Evolutionary conservation across 495 filamentous ascomycete species (phyloP).

Genomic region (Viridothelium virens): DNA sequence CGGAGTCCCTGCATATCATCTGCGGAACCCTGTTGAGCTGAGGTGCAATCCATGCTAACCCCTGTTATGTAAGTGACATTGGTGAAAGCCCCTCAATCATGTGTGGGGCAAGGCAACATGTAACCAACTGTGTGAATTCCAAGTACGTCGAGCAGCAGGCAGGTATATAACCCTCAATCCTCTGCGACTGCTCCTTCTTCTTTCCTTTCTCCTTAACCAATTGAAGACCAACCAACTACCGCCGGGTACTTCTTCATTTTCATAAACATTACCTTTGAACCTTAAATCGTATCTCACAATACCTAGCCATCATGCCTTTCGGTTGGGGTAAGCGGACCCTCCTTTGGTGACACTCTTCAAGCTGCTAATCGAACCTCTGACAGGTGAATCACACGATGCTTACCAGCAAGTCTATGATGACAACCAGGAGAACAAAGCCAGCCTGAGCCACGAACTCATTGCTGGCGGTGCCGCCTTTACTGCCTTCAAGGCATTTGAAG

Average conservation of each 20-base stretch:
- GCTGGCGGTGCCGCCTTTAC: constrained; percentile 72
- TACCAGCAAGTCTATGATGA: constrained; percentile 56
- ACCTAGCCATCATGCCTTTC: constrained; percentile 31
- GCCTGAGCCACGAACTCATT: constrained; percentile 64
- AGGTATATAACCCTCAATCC: background rate
- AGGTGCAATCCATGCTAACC: background rate
- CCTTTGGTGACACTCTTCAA: background rate
- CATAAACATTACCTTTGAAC: too few relatives aligned
- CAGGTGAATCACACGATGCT: constrained; percentile 38
- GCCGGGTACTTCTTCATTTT: too few relatives aligned
- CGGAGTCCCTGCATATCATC: constrained; percentile 1
- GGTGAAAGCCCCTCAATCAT: background rate
- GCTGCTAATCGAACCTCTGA: background rate
- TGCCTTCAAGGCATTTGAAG: constrained; percentile 73
- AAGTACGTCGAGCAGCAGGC: background rate
- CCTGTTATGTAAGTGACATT: background rate
- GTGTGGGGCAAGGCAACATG: constrained; percentile 3
- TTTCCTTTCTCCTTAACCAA: background rate
- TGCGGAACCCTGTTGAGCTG: constrained; percentile 1
- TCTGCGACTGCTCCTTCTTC: background rate
- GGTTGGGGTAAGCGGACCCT: constrained; percentile 28
- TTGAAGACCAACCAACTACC: too few relatives aligned
- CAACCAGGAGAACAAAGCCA: constrained; percentile 45
- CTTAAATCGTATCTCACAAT: background rate
- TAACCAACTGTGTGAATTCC: constrained; percentile 6